Percentiles rank a stretch among this genome's conserved stretches.
Conservation (phyloP, 139 green algal species). For the Picochlorum sp. region DNA sequence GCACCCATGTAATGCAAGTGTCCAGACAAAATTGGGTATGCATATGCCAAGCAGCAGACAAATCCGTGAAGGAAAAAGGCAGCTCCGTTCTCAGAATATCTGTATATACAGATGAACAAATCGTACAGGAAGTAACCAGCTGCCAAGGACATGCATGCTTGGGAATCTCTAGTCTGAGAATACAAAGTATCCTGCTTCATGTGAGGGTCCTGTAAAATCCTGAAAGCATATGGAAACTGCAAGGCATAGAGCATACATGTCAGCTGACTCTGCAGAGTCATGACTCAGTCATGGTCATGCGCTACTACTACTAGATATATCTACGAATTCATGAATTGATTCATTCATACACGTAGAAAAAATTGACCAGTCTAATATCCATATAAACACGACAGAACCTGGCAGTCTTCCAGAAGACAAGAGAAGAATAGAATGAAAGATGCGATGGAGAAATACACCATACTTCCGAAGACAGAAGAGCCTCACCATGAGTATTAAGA, state of each 20-base stretch:
- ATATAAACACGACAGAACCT: no score
- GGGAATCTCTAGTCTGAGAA: background rate
- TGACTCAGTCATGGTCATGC: no score
- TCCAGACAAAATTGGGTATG: slow-evolving; percentile 7
- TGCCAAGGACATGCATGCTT: slow-evolving; percentile 1
- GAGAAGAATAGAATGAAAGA: no score
- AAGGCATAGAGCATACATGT: background rate
- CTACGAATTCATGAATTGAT: no score
- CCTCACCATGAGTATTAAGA: slow-evolving; percentile 5
- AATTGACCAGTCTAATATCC: no score
- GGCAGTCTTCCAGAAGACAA: no score
- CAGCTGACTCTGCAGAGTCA: no score
- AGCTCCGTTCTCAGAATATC: slow-evolving; percentile 14
- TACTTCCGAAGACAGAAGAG: no score
- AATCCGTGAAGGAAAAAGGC: slow-evolving; percentile 18
- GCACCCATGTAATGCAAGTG: slow-evolving; percentile 15
- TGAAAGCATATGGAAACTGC: background rate
- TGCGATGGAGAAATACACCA: no score
- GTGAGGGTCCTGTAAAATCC: background rate
- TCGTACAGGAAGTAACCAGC: slow-evolving; percentile 23
- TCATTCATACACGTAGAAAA: no score
- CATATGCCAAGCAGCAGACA: slow-evolving; percentile 14
- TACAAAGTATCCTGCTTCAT: background rate
- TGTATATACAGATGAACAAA: background rate
- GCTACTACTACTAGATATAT: background rate